phyloP scores from a whole-genome alignment of 305 asterid species.

The Fraxinus xanthoxyloides region DNA sequence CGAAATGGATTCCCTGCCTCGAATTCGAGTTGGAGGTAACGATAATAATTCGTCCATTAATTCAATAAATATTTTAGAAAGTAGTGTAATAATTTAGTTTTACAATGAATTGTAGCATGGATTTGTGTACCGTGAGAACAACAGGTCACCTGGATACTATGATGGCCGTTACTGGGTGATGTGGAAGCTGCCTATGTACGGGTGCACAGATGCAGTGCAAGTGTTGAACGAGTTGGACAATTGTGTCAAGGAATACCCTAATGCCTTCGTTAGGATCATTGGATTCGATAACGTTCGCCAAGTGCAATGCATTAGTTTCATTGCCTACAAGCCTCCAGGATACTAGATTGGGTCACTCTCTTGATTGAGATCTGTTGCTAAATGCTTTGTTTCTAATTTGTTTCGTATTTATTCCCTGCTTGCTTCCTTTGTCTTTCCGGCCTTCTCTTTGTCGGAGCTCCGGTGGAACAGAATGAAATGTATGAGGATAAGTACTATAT shows the following conservation, averaged over 20 bases:
- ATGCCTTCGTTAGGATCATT: conserved; percentile 31
- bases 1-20: conserved; percentile 32
- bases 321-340: not conserved
- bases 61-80: not conserved
- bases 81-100: too few species aligned
- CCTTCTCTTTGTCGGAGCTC: not conserved
- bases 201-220: conserved; percentile 48
- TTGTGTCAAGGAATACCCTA: conserved; percentile 30
- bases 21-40: conserved; percentile 31
- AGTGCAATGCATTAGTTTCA: not conserved
- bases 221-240: conserved; percentile 38
- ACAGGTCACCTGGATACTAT: conserved; percentile 31
- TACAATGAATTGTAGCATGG: conserved; percentile 4
- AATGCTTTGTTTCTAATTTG: not conserved
- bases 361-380: not conserved
- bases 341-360: not conserved
- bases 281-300: conserved; percentile 36
- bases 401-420: not conserved
- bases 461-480: not conserved
- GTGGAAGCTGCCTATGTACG: conserved; percentile 66
- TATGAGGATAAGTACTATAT: not conserved
- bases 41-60: not conserved
- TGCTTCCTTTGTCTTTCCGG: not conserved
- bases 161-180: conserved; percentile 45
- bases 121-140: conserved; percentile 33